Evolutionary conservation across 139 green algal species (phyloP).

Genomic region (Trebouxia sp.): DNA sequence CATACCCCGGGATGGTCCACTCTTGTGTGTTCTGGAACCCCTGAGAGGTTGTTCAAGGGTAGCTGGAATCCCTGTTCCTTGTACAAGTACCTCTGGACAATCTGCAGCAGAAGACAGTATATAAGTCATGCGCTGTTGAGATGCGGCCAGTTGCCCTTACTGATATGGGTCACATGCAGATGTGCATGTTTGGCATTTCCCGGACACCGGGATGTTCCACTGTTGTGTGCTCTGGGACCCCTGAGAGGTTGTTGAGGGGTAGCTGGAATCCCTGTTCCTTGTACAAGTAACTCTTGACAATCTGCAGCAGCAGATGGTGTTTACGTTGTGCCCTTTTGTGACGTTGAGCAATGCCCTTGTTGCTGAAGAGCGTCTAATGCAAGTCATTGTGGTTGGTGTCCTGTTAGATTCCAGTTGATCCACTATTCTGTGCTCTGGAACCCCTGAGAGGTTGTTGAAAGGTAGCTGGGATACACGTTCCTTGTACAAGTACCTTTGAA

Average conservation of each 20-base stretch:
- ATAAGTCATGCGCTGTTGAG: no score
- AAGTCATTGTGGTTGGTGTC: slow-evolving; percentile 57
- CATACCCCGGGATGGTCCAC: slow-evolving; percentile 44
- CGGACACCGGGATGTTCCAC: slow-evolving; percentile 45
- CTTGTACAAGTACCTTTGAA: slow-evolving; percentile 37
- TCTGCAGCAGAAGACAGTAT: no score
- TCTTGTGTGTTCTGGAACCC: not conserved
- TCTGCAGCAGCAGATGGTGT: no score
- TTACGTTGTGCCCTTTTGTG: no score
- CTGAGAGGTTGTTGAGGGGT: slow-evolving; percentile 24
- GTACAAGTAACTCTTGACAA: slow-evolving; percentile 39
- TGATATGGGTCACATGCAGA: slow-evolving; percentile 66
- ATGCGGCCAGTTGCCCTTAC: no score
- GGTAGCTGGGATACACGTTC: slow-evolving; percentile 29
- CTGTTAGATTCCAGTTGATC: slow-evolving; percentile 41
- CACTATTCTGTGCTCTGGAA: slow-evolving; percentile 16
- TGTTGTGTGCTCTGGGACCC: not conserved
- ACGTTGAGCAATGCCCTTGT: no score
- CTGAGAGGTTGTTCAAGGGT: slow-evolving; percentile 24
- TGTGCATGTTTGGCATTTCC: slow-evolving; percentile 53
- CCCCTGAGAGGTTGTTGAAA: slow-evolving; percentile 5
- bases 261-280: slow-evolving; percentile 25
- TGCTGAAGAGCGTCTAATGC: slow-evolving; percentile 62
- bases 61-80: slow-evolving; percentile 25
- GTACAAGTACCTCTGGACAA: slow-evolving; percentile 39